Conservation (phyloP, 768 basidiomycete genomes). For the Macrocybe gigantea region DNA sequence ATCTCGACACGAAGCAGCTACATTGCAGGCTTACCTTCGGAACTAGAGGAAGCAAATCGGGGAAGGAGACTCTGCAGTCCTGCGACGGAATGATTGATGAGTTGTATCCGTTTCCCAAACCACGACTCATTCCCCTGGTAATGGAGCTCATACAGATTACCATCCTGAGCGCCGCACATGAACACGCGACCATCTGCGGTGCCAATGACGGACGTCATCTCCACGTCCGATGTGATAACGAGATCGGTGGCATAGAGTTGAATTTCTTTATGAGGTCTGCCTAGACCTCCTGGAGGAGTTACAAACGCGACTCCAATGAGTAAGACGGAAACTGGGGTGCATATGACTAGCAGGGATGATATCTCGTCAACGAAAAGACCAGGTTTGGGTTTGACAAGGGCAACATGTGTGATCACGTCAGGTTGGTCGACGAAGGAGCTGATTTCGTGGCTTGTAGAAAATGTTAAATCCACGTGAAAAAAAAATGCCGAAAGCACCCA, state of each 20-base stretch:
- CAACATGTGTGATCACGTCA: constrained; percentile 85
- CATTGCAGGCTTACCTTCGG: constrained; percentile 50
- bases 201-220: constrained; percentile 82
- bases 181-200: constrained; percentile 84
- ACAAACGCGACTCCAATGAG: constrained; percentile 74
- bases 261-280: constrained; percentile 58
- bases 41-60: constrained; percentile 54
- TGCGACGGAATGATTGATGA: constrained; percentile 84
- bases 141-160: constrained; percentile 85
- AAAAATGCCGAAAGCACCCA: constrained; percentile 4
- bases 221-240: constrained; percentile 67
- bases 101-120: constrained; percentile 82
- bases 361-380: constrained; percentile 93
- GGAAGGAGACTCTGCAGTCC: constrained; percentile 77
- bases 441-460: constrained; percentile 66
- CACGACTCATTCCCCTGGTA: constrained; percentile 89
- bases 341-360: constrained; percentile 81
- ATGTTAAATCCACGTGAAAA: not conserved
- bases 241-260: constrained; percentile 90
- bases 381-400: constrained; percentile 79
- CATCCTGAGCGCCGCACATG: constrained; percentile 82
- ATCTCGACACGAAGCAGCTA: not conserved
- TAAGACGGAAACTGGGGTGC: constrained; percentile 77
- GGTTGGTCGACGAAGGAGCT: constrained; percentile 89
- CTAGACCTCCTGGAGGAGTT: constrained; percentile 34